Base-by-base conservation (phyloP, 306 rosid genomes). In the Quercus rubra region DNA sequence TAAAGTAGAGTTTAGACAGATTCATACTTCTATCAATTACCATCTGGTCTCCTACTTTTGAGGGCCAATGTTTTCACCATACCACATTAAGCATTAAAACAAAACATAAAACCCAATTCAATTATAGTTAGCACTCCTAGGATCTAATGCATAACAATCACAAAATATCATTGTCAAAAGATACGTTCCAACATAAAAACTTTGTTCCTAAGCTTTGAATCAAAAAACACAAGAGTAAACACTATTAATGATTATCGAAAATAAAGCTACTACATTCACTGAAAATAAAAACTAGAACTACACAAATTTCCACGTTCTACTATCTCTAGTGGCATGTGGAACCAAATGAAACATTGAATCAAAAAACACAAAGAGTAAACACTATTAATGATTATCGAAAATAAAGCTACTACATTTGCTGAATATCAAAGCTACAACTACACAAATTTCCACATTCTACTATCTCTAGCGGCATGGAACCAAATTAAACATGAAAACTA, bases 391-490 rank as follows among this genome's bases (percentile, higher is more conserved):
- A 61, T 25, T 61, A 25, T 0, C 6, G 67, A 28, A 27, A 14
- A 63, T 5, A 68, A 35, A n/a, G 46, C 72, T 35, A 68, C 72
- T 35, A 68, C 52, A 8, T 68, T 68, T 28, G 35, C 14, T 35
- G 72, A 33, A 67, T 35, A 68, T 68, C 72, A 68, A 49, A 68
- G 72, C 52, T 68, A 68, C 54, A 68, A n/a, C 72, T 68, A 68
- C 15, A 19, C n/a, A 68, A 27, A 23, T 19, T 35, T 49, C 54
- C 54, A 49, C 54, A 49, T 12, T 49, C 54, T 49, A 49, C 54
- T 12, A 12, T 49, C 54, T 49, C 54, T 49, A 3, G 54, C 0
- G 54, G 17, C 54, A 12, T 49, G 54, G 5, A 49, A 11, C 72
- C 52, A 68, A 35, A 68, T 68, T 11, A 14, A 59, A 23, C 66